A percentile compares a stretch with the other conserved stretches of the same genome.
phyloP scores from a whole-genome alignment of 2,329 filamentous ascomycete genomes.

The Penicillium corylophilum region DNA sequence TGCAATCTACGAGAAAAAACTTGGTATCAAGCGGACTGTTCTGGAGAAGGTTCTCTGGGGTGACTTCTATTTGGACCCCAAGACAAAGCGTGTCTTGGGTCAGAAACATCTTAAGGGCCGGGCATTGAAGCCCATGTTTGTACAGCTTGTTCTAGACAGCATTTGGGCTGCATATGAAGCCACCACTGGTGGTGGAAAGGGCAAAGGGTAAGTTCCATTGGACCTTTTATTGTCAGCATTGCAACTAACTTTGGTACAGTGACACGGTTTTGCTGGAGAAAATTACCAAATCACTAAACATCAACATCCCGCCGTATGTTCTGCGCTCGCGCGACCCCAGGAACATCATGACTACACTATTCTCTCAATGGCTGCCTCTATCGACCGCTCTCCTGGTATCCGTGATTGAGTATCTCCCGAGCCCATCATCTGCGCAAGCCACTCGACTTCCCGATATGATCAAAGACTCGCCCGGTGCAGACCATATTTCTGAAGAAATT shows the following conservation, averaged over 20 bases:
- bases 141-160: conserved; percentile 90
- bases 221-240: background rate
- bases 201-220: conserved; percentile 66
- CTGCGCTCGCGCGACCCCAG: conserved; percentile 79
- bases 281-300: conserved; percentile 85
- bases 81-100: conserved; percentile 89
- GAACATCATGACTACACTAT: conserved; percentile 79
- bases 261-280: conserved; percentile 83
- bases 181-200: conserved; percentile 76
- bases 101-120: conserved; percentile 91
- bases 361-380: conserved; percentile 85
- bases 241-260: conserved; percentile 47
- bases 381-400: conserved; percentile 92
- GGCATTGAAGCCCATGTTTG: conserved; percentile 92
- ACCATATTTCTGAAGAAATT: conserved; percentile 66
- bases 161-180: conserved; percentile 96
- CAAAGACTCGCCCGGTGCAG: conserved; percentile 72
- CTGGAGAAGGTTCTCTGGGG: conserved; percentile 97
- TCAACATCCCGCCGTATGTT: conserved; percentile 81
- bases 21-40: conserved; percentile 83
- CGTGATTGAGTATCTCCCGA: conserved; percentile 87
- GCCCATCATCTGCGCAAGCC: conserved; percentile 75
- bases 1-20: conserved; percentile 89
- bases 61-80: conserved; percentile 93
- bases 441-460: conserved; percentile 77